These are phyloP conservation scores for Venturia nashicola DNA, from an alignment of 2,329 filamentous ascomycete species.

Conservation along the genomic window DNA sequence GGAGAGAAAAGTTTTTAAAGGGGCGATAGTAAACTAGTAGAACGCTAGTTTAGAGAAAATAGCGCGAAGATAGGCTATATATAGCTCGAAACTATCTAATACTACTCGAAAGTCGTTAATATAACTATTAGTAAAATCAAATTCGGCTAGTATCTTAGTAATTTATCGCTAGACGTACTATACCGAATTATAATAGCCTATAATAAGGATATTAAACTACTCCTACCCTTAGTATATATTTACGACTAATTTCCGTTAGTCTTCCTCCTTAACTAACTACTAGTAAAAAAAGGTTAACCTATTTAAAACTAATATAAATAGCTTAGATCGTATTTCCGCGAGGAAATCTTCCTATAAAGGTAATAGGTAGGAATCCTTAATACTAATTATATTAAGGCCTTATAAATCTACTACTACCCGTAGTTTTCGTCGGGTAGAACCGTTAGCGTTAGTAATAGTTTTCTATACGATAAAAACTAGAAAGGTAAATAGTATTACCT, in stretches of 20 bases:
- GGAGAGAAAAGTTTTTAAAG: background rate
- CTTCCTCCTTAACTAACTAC: too few relatives aligned
- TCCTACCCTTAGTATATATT: too few relatives aligned
- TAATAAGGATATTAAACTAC: too few relatives aligned
- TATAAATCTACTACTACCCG: background rate
- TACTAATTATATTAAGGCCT: background rate
- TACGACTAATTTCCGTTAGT: too few relatives aligned
- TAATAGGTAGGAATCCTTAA: background rate
- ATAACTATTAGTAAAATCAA: background rate
- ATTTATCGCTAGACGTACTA: too few relatives aligned
- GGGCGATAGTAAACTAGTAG: background rate
- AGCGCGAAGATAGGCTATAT: background rate
- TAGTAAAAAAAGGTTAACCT: too few relatives aligned
- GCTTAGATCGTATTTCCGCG: background rate
- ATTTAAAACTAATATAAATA: too few relatives aligned
- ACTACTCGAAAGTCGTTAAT: background rate
- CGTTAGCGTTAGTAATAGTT: background rate
- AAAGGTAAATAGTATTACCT: background rate
- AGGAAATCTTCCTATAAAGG: background rate
- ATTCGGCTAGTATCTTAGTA: background rate
- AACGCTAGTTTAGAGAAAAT: background rate
- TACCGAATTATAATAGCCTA: too few relatives aligned
- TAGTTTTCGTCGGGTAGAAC: background rate
- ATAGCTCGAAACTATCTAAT: background rate
- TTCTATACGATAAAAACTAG: background rate